Base-by-base conservation (phyloP, 331 rosid genomes). In the Acacia pycnantha region DNA sequence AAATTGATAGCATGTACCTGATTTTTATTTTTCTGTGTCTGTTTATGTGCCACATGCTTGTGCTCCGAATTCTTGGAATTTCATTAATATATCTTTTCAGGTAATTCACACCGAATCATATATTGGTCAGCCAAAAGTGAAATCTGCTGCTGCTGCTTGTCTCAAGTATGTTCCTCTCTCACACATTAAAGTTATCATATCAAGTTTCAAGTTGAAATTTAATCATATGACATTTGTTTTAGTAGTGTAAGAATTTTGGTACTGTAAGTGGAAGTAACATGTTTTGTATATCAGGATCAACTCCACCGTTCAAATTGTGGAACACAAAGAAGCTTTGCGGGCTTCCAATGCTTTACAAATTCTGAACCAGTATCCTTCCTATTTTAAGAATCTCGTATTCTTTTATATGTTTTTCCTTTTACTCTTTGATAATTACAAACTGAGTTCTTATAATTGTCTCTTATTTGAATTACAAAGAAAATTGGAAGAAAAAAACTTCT, bases 71-170 rank as follows among this genome's bases (percentile, higher is more conserved):
- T 27, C 58, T 73, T 26, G 31, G 16, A 35, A 33, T 72, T 44
- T 56, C 26, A 21, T 33, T 19, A 3, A 56, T n/a, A 33, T 62
- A 27, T 35, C 71, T 79, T 65, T 74, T 77, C 89, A 94, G 98
- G 81, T 95, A 76, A 95, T 95, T 73, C 99, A 93, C 78, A 88
- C 94, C 0, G 99, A 95, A 91, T 82, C 87, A 21, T 93, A 88
- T 76, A 90, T 95, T 81, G 99, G 99, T 82, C 92, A 85, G 85
- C 93, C 98, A 6, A 95, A 95, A 89, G 99, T 95, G 73, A 88
- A 88, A 84, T 95, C 97, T 37, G 98, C 98, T 75, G 97, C 92
- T 35, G 87, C 89, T 58, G 86, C 99, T 61, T 95, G 99, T 87
- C 94, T 64, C 79, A 84, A 85, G 94, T 92, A 94, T 41, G 97